Conservation (phyloP, 345 rosid genomes). For the Eucalyptus victrix region DNA sequence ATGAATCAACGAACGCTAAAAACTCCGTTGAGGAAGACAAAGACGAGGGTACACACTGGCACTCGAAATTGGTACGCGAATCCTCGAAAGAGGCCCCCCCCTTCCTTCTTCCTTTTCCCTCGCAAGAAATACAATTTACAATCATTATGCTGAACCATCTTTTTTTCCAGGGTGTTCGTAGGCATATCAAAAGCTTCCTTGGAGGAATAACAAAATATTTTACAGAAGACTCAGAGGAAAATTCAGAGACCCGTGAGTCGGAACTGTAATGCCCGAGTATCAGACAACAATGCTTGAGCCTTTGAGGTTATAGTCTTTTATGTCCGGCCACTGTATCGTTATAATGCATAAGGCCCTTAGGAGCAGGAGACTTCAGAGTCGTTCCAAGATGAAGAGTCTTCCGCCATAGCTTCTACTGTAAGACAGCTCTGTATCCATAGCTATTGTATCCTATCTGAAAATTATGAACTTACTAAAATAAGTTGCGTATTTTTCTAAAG, state of each 20-base stretch:
- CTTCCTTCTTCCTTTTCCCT: no score
- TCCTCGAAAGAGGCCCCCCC: neutral
- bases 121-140: no score
- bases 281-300: no score
- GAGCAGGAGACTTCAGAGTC: neutral
- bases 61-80: constrained; percentile 50
- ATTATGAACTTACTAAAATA: no score
- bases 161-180: no score
- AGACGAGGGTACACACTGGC: constrained; percentile 30
- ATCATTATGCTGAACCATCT: no score
- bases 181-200: no score
- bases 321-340: neutral
- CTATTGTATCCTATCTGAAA: neutral
- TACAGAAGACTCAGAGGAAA: no score
- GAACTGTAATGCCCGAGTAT: neutral
- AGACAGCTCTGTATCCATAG: neutral
- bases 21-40: constrained; percentile 42
- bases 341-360: neutral
- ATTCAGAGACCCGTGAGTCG: neutral
- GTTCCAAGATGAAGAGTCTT: neutral
- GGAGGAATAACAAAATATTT: no score
- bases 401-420: neutral
- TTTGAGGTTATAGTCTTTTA: no score
- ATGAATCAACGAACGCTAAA: constrained; percentile 57
- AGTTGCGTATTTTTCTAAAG: fast-evolving